Base-by-base conservation (phyloP, 768 basidiomycete species). In the Pulveroboletus frians region DNA sequence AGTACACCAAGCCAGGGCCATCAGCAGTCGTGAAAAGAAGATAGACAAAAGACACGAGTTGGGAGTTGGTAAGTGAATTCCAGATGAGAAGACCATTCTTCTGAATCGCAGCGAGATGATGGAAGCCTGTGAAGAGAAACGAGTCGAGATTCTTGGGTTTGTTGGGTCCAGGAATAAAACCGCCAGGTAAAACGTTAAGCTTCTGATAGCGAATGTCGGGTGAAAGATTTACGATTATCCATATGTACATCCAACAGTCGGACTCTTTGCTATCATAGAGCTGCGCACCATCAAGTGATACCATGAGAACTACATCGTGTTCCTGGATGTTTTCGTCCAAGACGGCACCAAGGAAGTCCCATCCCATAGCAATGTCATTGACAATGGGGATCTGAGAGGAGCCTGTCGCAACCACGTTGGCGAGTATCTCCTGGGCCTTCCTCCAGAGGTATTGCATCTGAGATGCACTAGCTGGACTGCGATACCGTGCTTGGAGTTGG, bases 231-330 rank as follows among this genome's bases (percentile, higher is more conserved):
- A 23, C 13, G 1, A 76, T 36, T 1, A 76, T 47, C 70, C 70
- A 73, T 1, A 75, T 71, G 11, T 60, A 64, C 0, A 71, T 59
- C 67, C 69, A 70, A 15, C 53, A 54, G 4, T n/a, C n/a, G n/a
- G n/a, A n/a, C n/a, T n/a, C n/a, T n/a, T n/a, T n/a, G n/a, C n/a
- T n/a, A n/a, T n/a, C n/a, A n/a, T n/a, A n/a, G n/a, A n/a, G n/a
- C n/a, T n/a, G 21, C 21, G 21, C 21, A 21, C 21, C 21, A 21
- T 21, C 21, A 21, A 21, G 21, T 2, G 21, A 21, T 2, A 21
- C 4, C 21, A 21, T 21, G 21, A 21, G 3, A 3, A 21, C 21
- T 3, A 21, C 4, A 21, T 21, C 21, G 21, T 21, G 2, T 4
- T 21, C 21, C 21, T 21, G 2, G 21, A 21, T 21, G 4, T 21